Base-by-base conservation (phyloP, 805 yeast species). In the Wickerhamomyces strasburgensis region DNA sequence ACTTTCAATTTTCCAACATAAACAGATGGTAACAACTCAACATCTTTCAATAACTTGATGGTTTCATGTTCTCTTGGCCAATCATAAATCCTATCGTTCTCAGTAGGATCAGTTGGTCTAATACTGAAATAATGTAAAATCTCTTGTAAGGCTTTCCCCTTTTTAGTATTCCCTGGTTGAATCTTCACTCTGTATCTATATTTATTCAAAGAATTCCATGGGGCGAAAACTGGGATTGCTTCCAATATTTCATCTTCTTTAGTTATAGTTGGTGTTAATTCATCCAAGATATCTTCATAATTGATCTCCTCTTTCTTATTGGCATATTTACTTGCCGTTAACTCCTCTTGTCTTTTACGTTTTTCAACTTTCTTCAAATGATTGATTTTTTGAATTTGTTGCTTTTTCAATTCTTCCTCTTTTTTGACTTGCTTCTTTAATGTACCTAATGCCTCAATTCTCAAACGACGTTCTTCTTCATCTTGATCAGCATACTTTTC, bases 401-500 rank as follows among this genome's bases (percentile, higher is more conserved):
- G 60, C 39, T 61, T 60, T 28, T 60, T 56, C 29, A 59, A 52
- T 33, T 64, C 63, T 24, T 58, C 54, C 31, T 62, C 60, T 41
- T 64, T 51, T 35, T 61, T 57, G 26, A 66, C 67, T 4, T 66
- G 51, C 19, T 77, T 73, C 49, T 86, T 87, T 52, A 85, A 65
- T 0, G 95, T 84, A 4, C 98, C 98, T 29, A 90, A 62, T 2
- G 83, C 84, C 40, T 82, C 78, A 84, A 90, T 78, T 46, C 94
- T 71, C 39, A 81, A 50, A 31, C 61, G 51, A 38, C 88, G 73
- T 51, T 90, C 98, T 39, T 84, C 93, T 35, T 86, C 96, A 56
- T 90, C 98, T 61, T 90, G 98, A 42, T 83, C 88, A 3, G 80
- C 86, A 53, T 90, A 90, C 54, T 89, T 90, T 42, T 74, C 70